A percentile compares a stretch with the other conserved stretches of the same genome.
Evolutionary conservation across 1,139 yeast species (phyloP).

Genomic region (Sugiyamaella paludigena): DNA sequence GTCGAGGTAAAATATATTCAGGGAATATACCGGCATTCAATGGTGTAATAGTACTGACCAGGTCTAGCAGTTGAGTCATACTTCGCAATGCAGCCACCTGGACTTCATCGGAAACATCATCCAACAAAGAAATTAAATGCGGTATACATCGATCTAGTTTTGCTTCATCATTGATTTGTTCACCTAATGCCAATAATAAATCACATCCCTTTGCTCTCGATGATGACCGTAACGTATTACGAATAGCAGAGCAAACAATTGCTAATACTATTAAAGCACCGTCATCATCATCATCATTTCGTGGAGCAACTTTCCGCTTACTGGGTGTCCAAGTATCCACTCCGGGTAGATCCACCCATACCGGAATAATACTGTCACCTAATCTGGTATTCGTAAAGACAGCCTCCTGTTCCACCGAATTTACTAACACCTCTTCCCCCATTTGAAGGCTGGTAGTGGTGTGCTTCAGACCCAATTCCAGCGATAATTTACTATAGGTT

Average conservation of each 20-base stretch:
- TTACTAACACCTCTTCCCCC: neutral
- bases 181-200: slow-evolving; percentile 71
- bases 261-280: slow-evolving; percentile 65
- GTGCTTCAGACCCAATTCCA: slow-evolving; percentile 46
- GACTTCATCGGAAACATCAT: slow-evolving; percentile 55
- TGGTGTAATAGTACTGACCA: slow-evolving; percentile 69
- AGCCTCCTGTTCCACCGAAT: neutral
- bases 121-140: slow-evolving; percentile 57
- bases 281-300: slow-evolving; percentile 37
- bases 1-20: slow-evolving; percentile 76
- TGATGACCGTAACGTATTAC: slow-evolving; percentile 61
- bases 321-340: slow-evolving; percentile 33
- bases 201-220: slow-evolving; percentile 74
- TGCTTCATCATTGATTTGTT: slow-evolving; percentile 73
- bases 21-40: slow-evolving; percentile 73
- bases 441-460: too few relatives aligned
- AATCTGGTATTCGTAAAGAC: neutral
- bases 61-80: slow-evolving; percentile 53
- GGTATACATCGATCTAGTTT: slow-evolving; percentile 87
- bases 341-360: slow-evolving; percentile 53
- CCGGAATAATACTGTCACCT: slow-evolving; percentile 32
- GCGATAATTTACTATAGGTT: slow-evolving; percentile 53
- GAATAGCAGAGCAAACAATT: slow-evolving; percentile 59
- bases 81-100: slow-evolving; percentile 45
- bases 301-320: slow-evolving; percentile 29